These are phyloP conservation scores for Rhynchospora breviuscula DNA, from an alignment of 176 grass and related monocot genomes.

Conservation along the genomic window DNA sequence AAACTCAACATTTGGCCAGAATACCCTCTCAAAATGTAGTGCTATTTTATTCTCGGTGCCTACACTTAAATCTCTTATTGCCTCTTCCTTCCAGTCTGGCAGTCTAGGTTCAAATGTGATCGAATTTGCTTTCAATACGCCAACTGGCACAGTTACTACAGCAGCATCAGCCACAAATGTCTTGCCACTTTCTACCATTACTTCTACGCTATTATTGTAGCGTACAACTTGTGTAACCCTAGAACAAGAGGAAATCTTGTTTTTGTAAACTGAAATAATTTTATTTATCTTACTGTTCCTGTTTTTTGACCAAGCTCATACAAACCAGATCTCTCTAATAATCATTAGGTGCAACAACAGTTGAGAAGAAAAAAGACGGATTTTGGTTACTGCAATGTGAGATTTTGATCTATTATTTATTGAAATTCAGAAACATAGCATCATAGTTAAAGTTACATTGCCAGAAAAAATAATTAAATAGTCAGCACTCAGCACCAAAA, in stretches of 20 bases:
- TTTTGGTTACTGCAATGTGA: not conserved
- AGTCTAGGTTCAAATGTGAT: conserved; percentile 83
- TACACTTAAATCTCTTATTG: conserved; percentile 63
- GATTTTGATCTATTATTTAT: not conserved
- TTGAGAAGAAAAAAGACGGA: not conserved
- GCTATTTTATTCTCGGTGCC: conserved; percentile 95
- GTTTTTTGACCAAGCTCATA: not conserved
- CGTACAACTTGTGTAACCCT: conserved; percentile 82
- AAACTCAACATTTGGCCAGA: conserved; percentile 99
- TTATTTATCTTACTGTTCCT: not conserved
- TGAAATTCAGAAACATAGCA: not conserved
- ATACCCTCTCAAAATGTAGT: conserved; percentile 83
- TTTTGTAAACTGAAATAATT: not conserved
- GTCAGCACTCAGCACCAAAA: not conserved
- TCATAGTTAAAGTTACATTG: not conserved
- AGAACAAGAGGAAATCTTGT: conserved; percentile 9
- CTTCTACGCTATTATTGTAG: conserved; percentile 79
- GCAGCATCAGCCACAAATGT: conserved; percentile 88
- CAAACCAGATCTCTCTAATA: not conserved
- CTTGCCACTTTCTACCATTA: conserved; percentile 75
- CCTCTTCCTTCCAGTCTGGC: conserved; percentile 91
- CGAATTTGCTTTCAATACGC: conserved; percentile 68
- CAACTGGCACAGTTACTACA: conserved; percentile 62
- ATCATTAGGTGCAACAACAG: not conserved
- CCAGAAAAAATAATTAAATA: not conserved